Conservation (phyloP, 2,329 filamentous ascomycete species). For the Diplodia mutila region DNA sequence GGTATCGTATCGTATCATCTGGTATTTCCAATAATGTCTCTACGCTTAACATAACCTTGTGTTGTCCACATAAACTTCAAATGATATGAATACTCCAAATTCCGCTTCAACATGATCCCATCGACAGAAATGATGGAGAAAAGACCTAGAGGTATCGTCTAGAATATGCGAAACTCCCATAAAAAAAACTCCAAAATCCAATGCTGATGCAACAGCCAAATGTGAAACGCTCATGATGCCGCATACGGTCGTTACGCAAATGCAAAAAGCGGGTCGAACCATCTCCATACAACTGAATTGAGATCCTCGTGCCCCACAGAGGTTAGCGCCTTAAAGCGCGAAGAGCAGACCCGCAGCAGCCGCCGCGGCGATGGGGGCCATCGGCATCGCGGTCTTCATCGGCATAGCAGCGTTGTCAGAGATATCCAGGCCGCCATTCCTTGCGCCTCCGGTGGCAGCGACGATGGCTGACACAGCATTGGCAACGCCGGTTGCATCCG, state of each 20-base stretch:
- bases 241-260: slow-evolving; percentile 12
- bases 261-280: neutral
- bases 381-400: slow-evolving; percentile 28
- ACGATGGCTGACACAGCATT: slow-evolving; percentile 55
- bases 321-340: slow-evolving; percentile 12
- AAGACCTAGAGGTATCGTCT: slow-evolving; percentile 7
- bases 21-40: no score
- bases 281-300: neutral
- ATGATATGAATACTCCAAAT: neutral
- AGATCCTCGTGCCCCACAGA: neutral
- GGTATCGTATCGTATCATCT: neutral
- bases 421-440: slow-evolving; percentile 40
- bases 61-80: neutral
- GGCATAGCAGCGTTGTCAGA: slow-evolving; percentile 28
- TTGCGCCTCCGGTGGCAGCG: slow-evolving; percentile 49
- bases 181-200: slow-evolving; percentile 5
- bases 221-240: slow-evolving; percentile 8
- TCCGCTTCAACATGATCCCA: neutral
- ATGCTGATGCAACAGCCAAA: neutral
- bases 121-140: neutral
- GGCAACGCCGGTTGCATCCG: slow-evolving; percentile 56
- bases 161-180: slow-evolving; percentile 8
- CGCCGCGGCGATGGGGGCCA: slow-evolving; percentile 15
- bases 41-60: neutral
- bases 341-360: slow-evolving; percentile 25